A percentile compares a stretch with the other conserved stretches of the same genome.
phyloP scores from a whole-genome alignment of 306 rosid species.

The Echinosophora koreensis region DNA sequence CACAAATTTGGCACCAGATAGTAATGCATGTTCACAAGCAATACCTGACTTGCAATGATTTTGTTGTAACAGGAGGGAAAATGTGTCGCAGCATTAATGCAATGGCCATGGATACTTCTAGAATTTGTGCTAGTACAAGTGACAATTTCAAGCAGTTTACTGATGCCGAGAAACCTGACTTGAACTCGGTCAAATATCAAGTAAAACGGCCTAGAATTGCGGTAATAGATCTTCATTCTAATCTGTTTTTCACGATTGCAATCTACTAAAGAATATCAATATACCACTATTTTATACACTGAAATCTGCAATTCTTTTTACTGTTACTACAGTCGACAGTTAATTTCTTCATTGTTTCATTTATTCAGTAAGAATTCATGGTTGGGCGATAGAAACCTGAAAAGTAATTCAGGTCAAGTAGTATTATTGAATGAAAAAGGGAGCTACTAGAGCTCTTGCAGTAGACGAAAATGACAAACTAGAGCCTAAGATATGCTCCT shows the following conservation, averaged over 20 bases:
- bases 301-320: background rate
- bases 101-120: constrained; percentile 22
- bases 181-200: background rate
- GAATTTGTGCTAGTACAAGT: background rate
- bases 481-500: too few relatives aligned
- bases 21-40: background rate
- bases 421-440: too few relatives aligned
- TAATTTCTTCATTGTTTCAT: constrained; percentile 18
- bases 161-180: constrained; percentile 7
- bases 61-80: constrained; percentile 7
- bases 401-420: too few relatives aligned
- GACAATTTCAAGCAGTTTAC: background rate
- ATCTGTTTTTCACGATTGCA: background rate
- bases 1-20: constrained; percentile 9
- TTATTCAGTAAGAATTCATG: background rate
- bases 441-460: too few relatives aligned
- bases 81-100: background rate
- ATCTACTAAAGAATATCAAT: constrained; percentile 5
- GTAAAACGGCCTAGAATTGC: constrained; percentile 32
- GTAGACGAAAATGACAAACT: too few relatives aligned
- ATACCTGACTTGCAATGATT: background rate
- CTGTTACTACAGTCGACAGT: background rate
- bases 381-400: background rate
- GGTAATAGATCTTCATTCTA: constrained; percentile 40
- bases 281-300: background rate